Evolutionary conservation across 2,329 filamentous ascomycete genomes (phyloP).

Genomic region (Colletotrichum truncatum): DNA sequence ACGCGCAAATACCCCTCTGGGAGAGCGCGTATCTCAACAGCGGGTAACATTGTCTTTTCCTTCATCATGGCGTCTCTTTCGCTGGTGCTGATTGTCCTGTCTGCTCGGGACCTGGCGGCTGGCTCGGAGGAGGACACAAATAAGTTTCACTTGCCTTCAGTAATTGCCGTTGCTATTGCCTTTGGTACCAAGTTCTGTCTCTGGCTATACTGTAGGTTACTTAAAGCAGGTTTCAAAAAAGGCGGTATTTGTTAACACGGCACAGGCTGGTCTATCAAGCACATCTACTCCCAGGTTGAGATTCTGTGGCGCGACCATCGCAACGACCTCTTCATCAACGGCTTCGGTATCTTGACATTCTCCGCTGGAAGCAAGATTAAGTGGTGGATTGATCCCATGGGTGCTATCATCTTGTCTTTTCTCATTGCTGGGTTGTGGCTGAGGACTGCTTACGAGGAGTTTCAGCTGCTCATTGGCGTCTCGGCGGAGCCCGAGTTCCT

Average conservation of each 20-base stretch:
- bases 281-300: slow-evolving; percentile 90
- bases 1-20: slow-evolving; percentile 87
- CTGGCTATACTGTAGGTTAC: slow-evolving; percentile 79
- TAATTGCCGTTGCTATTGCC: slow-evolving; percentile 85
- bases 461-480: slow-evolving; percentile 89
- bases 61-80: slow-evolving; percentile 91
- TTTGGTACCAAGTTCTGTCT: slow-evolving; percentile 85
- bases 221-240: not conserved
- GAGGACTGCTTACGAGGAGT: slow-evolving; percentile 86
- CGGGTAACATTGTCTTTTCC: slow-evolving; percentile 95
- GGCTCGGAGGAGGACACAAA: slow-evolving; percentile 62
- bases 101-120: slow-evolving; percentile 72
- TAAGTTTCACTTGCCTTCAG: slow-evolving; percentile 80
- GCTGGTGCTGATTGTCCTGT: slow-evolving; percentile 91
- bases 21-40: slow-evolving; percentile 93
- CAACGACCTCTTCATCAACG: slow-evolving; percentile 97
- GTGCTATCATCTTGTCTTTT: slow-evolving; percentile 83
- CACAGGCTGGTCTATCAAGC: slow-evolving; percentile 76
- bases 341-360: slow-evolving; percentile 88
- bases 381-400: slow-evolving; percentile 97
- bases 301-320: slow-evolving; percentile 98
- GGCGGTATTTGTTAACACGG: rapidly evolving
- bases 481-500: slow-evolving; percentile 86
- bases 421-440: slow-evolving; percentile 86
- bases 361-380: slow-evolving; percentile 88